phyloP scores from a whole-genome alignment of 129 eudicot genomes.

The Deinandra increscens region DNA sequence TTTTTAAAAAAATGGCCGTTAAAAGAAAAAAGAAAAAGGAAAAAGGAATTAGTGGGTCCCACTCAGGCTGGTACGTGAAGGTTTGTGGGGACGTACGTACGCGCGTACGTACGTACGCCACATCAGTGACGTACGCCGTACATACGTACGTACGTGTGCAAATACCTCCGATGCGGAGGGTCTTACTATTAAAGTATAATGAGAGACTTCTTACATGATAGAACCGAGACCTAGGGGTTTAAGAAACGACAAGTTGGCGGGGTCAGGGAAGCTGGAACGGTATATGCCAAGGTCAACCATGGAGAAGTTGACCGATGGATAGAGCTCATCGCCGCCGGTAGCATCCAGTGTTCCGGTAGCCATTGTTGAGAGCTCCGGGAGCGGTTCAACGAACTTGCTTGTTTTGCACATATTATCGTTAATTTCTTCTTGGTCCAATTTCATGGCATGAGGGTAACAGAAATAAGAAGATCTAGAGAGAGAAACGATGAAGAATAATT shows the following conservation, averaged over 20 bases:
- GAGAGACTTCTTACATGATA: constrained; percentile 83
- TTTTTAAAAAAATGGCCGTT: too few species aligned
- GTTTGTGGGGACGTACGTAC: too few species aligned
- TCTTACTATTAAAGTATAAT: too few species aligned
- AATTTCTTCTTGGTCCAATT: constrained; percentile 30
- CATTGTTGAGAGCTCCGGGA: constrained; percentile 16
- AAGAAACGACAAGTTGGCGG: constrained; percentile 64
- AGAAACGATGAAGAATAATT: too few species aligned
- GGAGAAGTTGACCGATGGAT: constrained; percentile 84
- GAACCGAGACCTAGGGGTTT: constrained; percentile 78
- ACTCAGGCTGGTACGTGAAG: too few species aligned
- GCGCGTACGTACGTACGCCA: too few species aligned
- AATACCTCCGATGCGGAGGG: too few species aligned
- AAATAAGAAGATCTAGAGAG: constrained; percentile 29
- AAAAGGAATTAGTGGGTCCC: too few species aligned
- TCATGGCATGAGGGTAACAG: constrained; percentile 29
- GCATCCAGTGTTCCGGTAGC: too few species aligned
- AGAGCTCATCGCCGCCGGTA: constrained; percentile 54
- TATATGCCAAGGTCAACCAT: constrained; percentile 84
- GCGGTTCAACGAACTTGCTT: constrained; percentile 36
- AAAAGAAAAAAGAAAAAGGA: too few species aligned
- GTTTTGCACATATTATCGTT: constrained; percentile 35
- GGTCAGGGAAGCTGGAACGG: constrained; percentile 80
- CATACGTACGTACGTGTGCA: too few species aligned
- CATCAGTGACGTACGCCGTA: too few species aligned